phyloP scores from a whole-genome alignment of 345 rosid species.

The Rhodomyrtus tomentosa region DNA sequence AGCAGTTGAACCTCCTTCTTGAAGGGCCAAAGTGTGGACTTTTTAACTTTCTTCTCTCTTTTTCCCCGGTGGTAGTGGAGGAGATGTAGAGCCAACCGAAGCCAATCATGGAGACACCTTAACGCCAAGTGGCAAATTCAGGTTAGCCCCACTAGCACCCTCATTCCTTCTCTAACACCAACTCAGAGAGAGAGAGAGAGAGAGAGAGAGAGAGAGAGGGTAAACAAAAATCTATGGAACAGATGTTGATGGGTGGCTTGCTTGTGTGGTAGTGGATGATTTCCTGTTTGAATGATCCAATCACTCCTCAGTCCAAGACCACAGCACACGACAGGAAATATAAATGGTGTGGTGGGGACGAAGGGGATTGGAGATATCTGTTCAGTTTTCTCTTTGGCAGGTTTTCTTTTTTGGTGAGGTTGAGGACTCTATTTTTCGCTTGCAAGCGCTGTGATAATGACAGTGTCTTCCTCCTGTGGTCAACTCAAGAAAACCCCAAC shows the following conservation, averaged over 20 bases:
- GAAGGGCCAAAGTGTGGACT: neutral
- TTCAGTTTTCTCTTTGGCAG: neutral
- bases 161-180: neutral
- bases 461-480: neutral
- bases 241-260: neutral
- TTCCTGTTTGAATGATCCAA: neutral
- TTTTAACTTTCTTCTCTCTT: neutral
- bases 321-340: neutral
- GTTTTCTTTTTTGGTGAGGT: too few species aligned
- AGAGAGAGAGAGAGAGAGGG: neutral
- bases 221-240: neutral
- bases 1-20: neutral
- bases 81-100: neutral
- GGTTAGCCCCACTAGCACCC: neutral
- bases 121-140: neutral
- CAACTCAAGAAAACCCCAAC: neutral
- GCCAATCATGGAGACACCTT: neutral
- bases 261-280: neutral
- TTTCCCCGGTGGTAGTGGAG: neutral
- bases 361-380: neutral
- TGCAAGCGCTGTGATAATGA: neutral
- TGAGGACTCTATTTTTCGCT: neutral
- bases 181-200: neutral
- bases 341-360: neutral
- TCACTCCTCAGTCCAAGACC: neutral